Base-by-base conservation (phyloP, 202 grass and related monocot species). In the Setaria viridis region DNA sequence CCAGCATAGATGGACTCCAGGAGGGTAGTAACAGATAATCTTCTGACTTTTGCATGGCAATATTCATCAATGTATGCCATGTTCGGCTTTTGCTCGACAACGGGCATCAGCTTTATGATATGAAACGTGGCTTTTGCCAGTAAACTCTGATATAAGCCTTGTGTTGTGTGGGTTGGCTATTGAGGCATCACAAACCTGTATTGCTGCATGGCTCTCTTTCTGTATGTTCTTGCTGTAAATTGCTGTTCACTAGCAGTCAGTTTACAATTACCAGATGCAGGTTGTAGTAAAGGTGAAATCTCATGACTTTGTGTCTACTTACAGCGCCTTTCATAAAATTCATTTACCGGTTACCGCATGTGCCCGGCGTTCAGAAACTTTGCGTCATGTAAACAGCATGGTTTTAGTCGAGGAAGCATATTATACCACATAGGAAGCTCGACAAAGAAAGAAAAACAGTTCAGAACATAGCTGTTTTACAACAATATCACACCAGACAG, bases 1-100 rank as follows among this genome's bases (percentile, higher is more conserved):
- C n/a, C 34, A n/a, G 25, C 46, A 64, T 16, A 77, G 14, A 30
- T 81, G 5, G 68, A 29, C 4, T 2, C 50, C 50, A 42, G 32
- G 62, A 55, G 33, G 82, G 64, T 75, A 79, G 48, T 53, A 80
- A 69, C 33, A 72, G 4, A 53, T 11, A 72, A 63, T 65, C 59
- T 41, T 70, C 37, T 65, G 16, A 7, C 3, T 75, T 87, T 78
- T 67, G 57, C 16, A 15, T 78, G 57, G 30, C 14, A 66, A 50
- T 43, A 35, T 60, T 16, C 51, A 68, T 42, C 4, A 20, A 67
- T 42, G 9, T 37, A 43, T 81, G 55, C 39, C 35, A 63, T 78
- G 7, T 55, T 42, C 13, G 56, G 17, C 48, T 68, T 76, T 72
- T 43, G 48, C n/a, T 1, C 17, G 12, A 39, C 20, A 73, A 48